Conservation (phyloP, 345 rosid genomes). For the Trapa incisa region DNA sequence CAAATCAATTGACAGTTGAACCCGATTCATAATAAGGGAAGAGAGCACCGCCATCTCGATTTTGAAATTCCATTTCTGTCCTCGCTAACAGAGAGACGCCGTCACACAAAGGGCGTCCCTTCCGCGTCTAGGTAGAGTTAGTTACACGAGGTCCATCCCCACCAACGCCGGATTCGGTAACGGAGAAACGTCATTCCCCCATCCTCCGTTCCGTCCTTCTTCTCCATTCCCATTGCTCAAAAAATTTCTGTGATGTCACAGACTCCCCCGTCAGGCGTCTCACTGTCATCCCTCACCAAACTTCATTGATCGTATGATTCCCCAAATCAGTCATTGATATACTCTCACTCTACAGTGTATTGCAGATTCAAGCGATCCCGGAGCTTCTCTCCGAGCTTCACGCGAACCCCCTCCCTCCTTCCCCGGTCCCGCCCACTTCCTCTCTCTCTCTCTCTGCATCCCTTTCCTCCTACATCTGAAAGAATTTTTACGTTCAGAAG, state of each 20-base stretch:
- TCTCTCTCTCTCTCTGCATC: neutral
- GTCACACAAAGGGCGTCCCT: neutral
- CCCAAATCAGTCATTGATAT: neutral
- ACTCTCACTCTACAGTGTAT: constrained; percentile 4
- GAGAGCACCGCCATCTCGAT: neutral
- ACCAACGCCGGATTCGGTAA: constrained; percentile 1
- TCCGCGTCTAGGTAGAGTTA: constrained; percentile 2
- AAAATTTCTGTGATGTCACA: neutral
- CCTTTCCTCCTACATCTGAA: neutral
- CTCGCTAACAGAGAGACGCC: neutral
- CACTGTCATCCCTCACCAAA: neutral
- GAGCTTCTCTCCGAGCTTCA: neutral
- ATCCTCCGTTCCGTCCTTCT: neutral
- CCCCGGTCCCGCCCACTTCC: neutral
- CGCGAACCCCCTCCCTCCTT: neutral
- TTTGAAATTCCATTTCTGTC: neutral
- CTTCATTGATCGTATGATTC: neutral
- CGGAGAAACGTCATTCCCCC: neutral
- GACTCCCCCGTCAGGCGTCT: neutral
- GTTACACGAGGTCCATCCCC: constrained; percentile 5
- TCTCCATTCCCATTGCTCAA: neutral
- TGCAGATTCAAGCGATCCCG: neutral
- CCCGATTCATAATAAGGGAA: neutral
- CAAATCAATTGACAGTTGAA: neutral
- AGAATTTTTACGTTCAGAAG: neutral